Evolutionary conservation across 768 basidiomycete genomes (phyloP).

Genomic region (Polyporus arcularius): DNA sequence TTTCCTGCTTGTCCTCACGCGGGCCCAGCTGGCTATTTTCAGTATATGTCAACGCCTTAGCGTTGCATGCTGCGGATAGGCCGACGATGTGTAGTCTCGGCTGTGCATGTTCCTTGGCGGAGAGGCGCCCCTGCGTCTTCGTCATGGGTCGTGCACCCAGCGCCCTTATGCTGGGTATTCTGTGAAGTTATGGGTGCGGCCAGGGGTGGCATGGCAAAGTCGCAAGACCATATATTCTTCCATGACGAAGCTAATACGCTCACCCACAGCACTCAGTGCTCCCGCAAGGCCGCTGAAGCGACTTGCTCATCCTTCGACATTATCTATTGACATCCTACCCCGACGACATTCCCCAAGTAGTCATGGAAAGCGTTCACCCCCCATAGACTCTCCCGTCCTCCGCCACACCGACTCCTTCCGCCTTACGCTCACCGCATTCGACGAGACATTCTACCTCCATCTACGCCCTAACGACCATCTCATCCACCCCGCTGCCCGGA

Average conservation of each 20-base stretch:
- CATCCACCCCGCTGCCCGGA: conserved; percentile 74
- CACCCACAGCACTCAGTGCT: conserved; percentile 26
- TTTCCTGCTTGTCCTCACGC: too few species aligned
- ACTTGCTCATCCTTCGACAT: conserved; percentile 38
- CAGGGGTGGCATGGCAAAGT: not conserved
- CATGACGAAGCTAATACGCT: not conserved
- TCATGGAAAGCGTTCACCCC: conserved; percentile 29
- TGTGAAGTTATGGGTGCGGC: not conserved
- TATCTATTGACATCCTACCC: conserved; percentile 45
- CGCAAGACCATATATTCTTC: not conserved
- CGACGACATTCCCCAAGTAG: conserved; percentile 21
- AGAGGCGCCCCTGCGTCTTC: not conserved
- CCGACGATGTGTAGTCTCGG: too few species aligned
- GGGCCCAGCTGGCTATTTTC: too few species aligned
- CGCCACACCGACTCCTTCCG: conserved; percentile 72
- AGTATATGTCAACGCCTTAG: too few species aligned
- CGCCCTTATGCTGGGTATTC: not conserved
- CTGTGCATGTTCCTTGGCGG: too few species aligned
- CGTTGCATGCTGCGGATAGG: too few species aligned
- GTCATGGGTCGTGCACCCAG: not conserved
- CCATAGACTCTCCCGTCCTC: conserved; percentile 47
- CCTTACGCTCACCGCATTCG: conserved; percentile 65
- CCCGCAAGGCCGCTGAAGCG: conserved; percentile 38
- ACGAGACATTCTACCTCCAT: conserved; percentile 68
- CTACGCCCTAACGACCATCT: conserved; percentile 78